Evolutionary conservation across 129 eudicot genomes (phyloP).

Genomic region (Tagetes patula): DNA sequence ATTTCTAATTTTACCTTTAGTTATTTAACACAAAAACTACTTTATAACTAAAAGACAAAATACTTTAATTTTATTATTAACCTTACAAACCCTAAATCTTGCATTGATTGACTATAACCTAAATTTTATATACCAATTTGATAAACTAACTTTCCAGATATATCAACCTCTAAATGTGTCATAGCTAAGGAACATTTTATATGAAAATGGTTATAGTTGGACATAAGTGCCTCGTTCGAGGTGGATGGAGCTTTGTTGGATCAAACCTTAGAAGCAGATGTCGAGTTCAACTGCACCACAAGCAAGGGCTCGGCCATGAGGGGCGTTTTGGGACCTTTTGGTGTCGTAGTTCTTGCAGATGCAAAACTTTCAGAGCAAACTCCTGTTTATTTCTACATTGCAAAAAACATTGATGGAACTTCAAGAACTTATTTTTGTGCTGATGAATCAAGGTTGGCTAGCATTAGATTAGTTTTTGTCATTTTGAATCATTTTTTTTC

Average conservation of each 20-base stretch:
- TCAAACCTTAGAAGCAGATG: constrained; percentile 39
- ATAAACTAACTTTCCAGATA: neutral
- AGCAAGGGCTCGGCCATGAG: constrained; percentile 56
- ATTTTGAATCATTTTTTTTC: too few species aligned
- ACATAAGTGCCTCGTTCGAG: constrained; percentile 56
- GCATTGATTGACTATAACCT: too few species aligned
- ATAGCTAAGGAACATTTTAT: neutral
- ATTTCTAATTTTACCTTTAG: too few species aligned
- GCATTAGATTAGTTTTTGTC: neutral
- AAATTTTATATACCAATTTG: too few species aligned
- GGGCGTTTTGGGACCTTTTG: constrained; percentile 79
- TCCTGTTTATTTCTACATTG: constrained; percentile 70
- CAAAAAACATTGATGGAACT: constrained; percentile 53
- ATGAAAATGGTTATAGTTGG: constrained; percentile 51
- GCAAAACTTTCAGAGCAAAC: constrained; percentile 54
- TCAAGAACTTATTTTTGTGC: constrained; percentile 61
- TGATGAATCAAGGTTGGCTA: constrained; percentile 65
- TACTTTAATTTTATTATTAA: too few species aligned
- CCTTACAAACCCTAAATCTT: too few species aligned
- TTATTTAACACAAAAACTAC: too few species aligned
- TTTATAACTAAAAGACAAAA: too few species aligned
- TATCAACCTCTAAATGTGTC: neutral
- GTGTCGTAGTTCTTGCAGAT: constrained; percentile 70
- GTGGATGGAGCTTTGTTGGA: constrained; percentile 41
- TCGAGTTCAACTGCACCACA: constrained; percentile 56